Conservation (phyloP, 495 filamentous ascomycete species). For the Penicillium soppii region DNA sequence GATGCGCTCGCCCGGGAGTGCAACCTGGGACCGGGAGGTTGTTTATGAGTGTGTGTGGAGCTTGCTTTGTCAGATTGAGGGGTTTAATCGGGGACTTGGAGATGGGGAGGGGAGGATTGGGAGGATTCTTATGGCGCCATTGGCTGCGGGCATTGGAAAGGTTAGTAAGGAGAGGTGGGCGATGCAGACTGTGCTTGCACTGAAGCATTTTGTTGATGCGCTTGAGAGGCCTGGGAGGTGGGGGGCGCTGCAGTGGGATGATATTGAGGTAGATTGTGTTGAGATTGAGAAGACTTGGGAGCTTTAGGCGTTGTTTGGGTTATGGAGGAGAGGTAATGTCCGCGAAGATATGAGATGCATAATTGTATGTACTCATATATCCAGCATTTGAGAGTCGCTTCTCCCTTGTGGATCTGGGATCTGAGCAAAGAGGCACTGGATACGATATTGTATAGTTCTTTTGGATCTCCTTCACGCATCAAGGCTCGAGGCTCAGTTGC, state of each 20-base stretch:
- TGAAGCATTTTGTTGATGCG: slow-evolving; percentile 49
- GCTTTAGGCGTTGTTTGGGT: background rate
- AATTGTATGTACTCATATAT: no score
- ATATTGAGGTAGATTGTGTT: slow-evolving; percentile 20
- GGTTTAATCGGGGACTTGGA: slow-evolving; percentile 34
- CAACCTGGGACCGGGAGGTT: slow-evolving; percentile 51
- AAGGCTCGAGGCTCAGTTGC: no score
- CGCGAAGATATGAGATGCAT: no score
- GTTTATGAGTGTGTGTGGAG: slow-evolving; percentile 55
- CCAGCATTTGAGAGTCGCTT: no score
- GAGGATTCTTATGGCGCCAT: slow-evolving; percentile 47
- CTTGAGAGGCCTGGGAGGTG: slow-evolving; percentile 33
- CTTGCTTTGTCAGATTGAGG: slow-evolving; percentile 45
- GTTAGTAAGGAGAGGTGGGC: slow-evolving; percentile 49
- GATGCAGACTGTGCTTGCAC: slow-evolving; percentile 46
- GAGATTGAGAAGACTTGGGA: slow-evolving; percentile 32
- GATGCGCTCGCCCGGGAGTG: slow-evolving; percentile 42
- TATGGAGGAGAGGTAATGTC: no score
- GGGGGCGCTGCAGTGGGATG: slow-evolving; percentile 31
- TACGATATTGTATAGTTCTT: no score
- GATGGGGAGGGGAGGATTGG: slow-evolving; percentile 19
- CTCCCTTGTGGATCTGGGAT: no score
- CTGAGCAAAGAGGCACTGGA: no score
- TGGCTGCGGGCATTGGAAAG: slow-evolving; percentile 45
- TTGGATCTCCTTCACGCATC: no score